Conservation (phyloP, 345 rosid genomes). For the Theobroma cacao region DNA sequence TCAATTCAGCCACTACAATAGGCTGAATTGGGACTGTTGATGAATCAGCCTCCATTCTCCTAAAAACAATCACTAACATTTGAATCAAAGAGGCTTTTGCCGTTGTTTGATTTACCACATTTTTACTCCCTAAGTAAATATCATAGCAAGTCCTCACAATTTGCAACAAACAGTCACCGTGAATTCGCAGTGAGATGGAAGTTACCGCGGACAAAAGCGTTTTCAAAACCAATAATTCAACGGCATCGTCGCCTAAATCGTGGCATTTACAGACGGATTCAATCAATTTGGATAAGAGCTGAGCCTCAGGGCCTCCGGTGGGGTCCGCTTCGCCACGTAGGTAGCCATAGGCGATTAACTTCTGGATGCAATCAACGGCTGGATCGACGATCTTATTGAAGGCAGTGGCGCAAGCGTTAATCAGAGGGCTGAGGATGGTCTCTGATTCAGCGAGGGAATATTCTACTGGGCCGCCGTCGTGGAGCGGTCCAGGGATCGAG, state of each 20-base stretch:
- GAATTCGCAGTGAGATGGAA: slow-evolving; percentile 80
- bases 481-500: slow-evolving; percentile 80
- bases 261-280: slow-evolving; percentile 83
- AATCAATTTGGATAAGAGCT: slow-evolving; percentile 61
- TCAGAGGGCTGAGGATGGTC: slow-evolving; percentile 75
- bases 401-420: slow-evolving; percentile 67
- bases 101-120: slow-evolving; percentile 86
- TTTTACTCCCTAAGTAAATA: slow-evolving; percentile 86
- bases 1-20: slow-evolving; percentile 95
- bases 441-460: slow-evolving; percentile 86
- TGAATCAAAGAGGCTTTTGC: slow-evolving; percentile 96
- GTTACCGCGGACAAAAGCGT: slow-evolving; percentile 88
- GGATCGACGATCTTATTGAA: slow-evolving; percentile 92
- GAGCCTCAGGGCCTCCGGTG: slow-evolving; percentile 65
- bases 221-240: slow-evolving; percentile 72
- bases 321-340: slow-evolving; percentile 99
- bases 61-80: slow-evolving; percentile 92
- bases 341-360: slow-evolving; percentile 81
- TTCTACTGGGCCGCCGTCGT: slow-evolving; percentile 66
- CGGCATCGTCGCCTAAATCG: slow-evolving; percentile 74
- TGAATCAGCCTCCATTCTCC: slow-evolving; percentile 99
- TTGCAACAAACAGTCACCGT: slow-evolving; percentile 86
- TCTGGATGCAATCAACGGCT: slow-evolving; percentile 86
- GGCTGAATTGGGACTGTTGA: slow-evolving; percentile 95
- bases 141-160: slow-evolving; percentile 95